A percentile compares a stretch with the other conserved stretches of the same genome.
phyloP scores from a whole-genome alignment of 345 rosid species.

The Lumnitzera littorea region DNA sequence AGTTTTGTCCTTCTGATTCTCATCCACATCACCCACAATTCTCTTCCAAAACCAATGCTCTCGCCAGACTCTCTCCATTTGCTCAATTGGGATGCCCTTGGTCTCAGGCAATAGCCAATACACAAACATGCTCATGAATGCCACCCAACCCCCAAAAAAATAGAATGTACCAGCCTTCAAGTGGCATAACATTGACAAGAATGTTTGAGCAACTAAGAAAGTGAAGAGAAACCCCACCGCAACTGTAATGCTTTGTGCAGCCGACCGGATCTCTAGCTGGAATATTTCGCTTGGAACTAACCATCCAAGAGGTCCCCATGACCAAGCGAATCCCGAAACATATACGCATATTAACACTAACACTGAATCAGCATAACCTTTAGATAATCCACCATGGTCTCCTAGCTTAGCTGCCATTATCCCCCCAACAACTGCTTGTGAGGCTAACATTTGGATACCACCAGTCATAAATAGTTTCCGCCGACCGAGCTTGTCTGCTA shows the following conservation, averaged over 20 bases:
- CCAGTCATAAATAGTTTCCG: too few relatives aligned
- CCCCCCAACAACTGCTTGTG: too few relatives aligned
- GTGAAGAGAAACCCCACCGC: conserved; percentile 50
- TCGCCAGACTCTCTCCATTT: conserved; percentile 53
- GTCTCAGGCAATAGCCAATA: conserved; percentile 55
- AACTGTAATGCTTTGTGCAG: conserved; percentile 53
- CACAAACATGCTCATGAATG: conserved; percentile 44
- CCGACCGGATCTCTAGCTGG: conserved; percentile 43
- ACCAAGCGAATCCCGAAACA: conserved; percentile 56
- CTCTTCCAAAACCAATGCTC: conserved; percentile 46
- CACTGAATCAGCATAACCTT: background rate
- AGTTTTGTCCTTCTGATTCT: conserved; percentile 7
- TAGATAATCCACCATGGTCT: too few relatives aligned
- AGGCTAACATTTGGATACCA: too few relatives aligned
- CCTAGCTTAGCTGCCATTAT: too few relatives aligned
- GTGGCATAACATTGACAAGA: conserved; percentile 49
- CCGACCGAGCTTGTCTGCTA: too few relatives aligned
- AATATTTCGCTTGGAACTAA: conserved; percentile 63
- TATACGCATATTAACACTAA: conserved; percentile 36
- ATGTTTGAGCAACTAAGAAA: conserved; percentile 48
- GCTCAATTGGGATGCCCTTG: conserved; percentile 47
- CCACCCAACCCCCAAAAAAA: conserved; percentile 48
- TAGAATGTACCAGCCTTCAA: conserved; percentile 56
- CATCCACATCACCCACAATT: conserved; percentile 20
- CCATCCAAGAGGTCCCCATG: conserved; percentile 78